Conservation (phyloP, 192 early-diverging fungal species). For the Cladochytrium replicatum region DNA sequence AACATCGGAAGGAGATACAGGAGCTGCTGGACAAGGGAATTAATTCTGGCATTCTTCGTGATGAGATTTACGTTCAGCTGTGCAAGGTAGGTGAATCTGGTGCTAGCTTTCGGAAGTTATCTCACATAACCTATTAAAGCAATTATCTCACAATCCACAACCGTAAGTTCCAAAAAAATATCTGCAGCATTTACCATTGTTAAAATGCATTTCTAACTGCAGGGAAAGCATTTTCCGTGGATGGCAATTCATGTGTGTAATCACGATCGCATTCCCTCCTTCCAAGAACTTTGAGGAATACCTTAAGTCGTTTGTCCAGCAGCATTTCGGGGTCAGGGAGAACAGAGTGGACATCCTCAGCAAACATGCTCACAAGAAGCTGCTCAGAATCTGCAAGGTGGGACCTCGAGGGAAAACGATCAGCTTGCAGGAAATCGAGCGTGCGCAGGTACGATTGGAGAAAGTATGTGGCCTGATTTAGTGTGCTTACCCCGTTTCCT, state of each 20-base stretch:
- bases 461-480: not conserved
- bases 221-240: constrained; percentile 64
- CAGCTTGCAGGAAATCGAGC: constrained; percentile 57
- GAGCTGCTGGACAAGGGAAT: constrained; percentile 71
- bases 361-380: constrained; percentile 32
- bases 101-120: not conserved
- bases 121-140: constrained; percentile 13
- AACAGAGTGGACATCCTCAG: constrained; percentile 19
- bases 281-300: constrained; percentile 82
- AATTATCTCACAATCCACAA: constrained; percentile 67
- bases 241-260: constrained; percentile 75
- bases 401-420: constrained; percentile 73
- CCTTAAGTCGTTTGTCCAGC: constrained; percentile 63
- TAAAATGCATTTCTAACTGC: not conserved
- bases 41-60: constrained; percentile 62
- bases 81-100: constrained; percentile 46
- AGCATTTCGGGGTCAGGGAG: constrained; percentile 37
- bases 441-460: constrained; percentile 32
- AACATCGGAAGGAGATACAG: constrained; percentile 52
- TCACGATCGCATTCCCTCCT: constrained; percentile 81
- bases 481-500: not conserved
- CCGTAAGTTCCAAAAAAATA: constrained; percentile 32
- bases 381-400: constrained; percentile 60
- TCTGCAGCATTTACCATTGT: not conserved
- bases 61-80: constrained; percentile 91